Evolutionary conservation across 257 asterid genomes (phyloP).

Genomic region (Solanum chmielewskii): DNA sequence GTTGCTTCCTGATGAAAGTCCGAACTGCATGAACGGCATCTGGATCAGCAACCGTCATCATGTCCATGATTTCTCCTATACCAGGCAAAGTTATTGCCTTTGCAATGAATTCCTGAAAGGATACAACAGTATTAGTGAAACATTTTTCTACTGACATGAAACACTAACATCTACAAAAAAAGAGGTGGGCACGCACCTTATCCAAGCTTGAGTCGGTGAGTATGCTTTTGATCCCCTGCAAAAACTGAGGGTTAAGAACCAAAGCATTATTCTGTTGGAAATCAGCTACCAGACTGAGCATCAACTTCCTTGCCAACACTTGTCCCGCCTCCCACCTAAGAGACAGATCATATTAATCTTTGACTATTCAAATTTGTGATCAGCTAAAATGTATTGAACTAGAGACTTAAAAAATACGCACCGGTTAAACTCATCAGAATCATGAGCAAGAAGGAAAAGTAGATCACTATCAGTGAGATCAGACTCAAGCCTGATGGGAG

Average conservation of each 20-base stretch:
- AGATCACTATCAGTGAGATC: constrained; percentile 66
- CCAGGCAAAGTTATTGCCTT: constrained; percentile 81
- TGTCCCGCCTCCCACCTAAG: constrained; percentile 86
- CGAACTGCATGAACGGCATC: constrained; percentile 86
- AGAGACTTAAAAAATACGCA: constrained; percentile 8
- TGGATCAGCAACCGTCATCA: constrained; percentile 82
- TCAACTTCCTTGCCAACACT: constrained; percentile 63
- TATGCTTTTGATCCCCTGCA: constrained; percentile 54
- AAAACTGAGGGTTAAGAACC: constrained; percentile 56
- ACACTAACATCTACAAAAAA: neutral
- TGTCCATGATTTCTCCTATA: constrained; percentile 76
- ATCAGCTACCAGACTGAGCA: constrained; percentile 64
- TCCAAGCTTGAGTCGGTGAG: constrained; percentile 54
- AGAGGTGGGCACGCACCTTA: constrained; percentile 28
- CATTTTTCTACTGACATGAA: neutral
- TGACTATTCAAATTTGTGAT: neutral
- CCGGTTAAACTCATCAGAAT: constrained; percentile 86
- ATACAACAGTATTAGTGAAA: neutral
- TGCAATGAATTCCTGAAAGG: constrained; percentile 62
- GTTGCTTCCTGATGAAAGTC: constrained; percentile 53
- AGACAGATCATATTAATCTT: neutral
- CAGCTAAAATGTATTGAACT: neutral
- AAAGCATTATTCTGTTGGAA: constrained; percentile 57
- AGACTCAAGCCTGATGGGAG: constrained; percentile 67
- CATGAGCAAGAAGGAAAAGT: constrained; percentile 70